Evolutionary conservation across 148 eudicot genomes (phyloP), one percentile per base, ranked within the genome.

Genomic region (Rhododendron henanense): DNA sequence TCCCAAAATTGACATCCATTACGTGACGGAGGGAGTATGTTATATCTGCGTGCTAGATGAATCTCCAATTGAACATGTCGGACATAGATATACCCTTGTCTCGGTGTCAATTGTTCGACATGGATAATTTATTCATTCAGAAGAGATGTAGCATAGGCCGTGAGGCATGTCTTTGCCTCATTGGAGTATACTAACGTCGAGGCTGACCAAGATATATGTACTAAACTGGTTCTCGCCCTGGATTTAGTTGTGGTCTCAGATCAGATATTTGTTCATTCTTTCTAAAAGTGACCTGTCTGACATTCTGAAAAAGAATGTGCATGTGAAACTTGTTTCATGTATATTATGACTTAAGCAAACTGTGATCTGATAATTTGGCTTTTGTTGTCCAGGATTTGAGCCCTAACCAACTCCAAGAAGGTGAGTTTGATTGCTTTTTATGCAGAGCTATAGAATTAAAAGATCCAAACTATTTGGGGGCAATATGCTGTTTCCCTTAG

Each of bases 371-470:
- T 23, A n/a, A 77, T 1, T 86, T 78, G 15, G 31, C 76, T 50
- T 85, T 44, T 83, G 19, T 76, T 85, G 77, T 85, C 83, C 92
- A 95, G 98, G 98, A 94, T 85, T 87, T 95, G 89, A 91, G 91
- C 76, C 98, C 98, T 82, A 92, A 92, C 85, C 92, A 95, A 87
- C 94, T 95, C 50, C 98, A 95, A 87, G 92, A 92, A 25, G 98
- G 98, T 95, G 87, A 87, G 93, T 88, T 87, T 77, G 37, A 35
- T 79, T 86, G 14, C 79, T 78, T 47, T 41, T 44, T 35, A n/a
- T 74, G 69, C 77, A 11, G 23, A 45, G 57, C 21, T 33, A 19
- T 44, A 23, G 33, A 23, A 33, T 19, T 84, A 11, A 84, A n/a
- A 10, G 11, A 41, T 74, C 57, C 37, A 23, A 51, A 44, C 23